A percentile compares a stretch with the other conserved stretches of the same genome.
phyloP scores from a whole-genome alignment of 2,329 filamentous ascomycete genomes.

The Byssothecium circinans region DNA sequence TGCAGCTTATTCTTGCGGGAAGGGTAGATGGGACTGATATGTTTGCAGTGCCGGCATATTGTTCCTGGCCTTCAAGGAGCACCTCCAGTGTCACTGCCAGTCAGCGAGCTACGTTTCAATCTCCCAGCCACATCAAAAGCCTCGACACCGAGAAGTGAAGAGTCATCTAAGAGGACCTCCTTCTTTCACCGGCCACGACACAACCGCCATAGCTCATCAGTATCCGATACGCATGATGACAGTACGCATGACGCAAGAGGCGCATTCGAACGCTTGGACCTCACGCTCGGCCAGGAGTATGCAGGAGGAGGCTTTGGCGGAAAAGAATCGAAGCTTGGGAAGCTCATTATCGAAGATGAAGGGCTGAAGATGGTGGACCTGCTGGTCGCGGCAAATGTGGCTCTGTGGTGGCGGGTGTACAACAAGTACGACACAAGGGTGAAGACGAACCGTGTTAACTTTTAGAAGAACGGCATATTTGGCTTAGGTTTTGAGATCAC shows the following conservation, averaged over 20 bases:
- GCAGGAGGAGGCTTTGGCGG: slow-evolving; percentile 86
- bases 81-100: slow-evolving; percentile 47
- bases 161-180: slow-evolving; percentile 38
- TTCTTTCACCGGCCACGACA: slow-evolving; percentile 37
- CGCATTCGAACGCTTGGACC: slow-evolving; percentile 60
- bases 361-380: slow-evolving; percentile 95
- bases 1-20: background rate
- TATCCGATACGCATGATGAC: slow-evolving; percentile 23
- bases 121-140: slow-evolving; percentile 61
- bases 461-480: background rate
- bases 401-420: slow-evolving; percentile 91
- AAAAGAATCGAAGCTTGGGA: slow-evolving; percentile 88
- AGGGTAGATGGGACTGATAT: slow-evolving; percentile 9
- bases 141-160: slow-evolving; percentile 35
- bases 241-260: slow-evolving; percentile 21
- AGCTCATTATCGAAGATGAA: slow-evolving; percentile 85
- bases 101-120: slow-evolving; percentile 91
- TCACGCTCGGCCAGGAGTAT: slow-evolving; percentile 77
- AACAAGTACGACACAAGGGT: slow-evolving; percentile 49
- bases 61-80: slow-evolving; percentile 53
- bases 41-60: slow-evolving; percentile 65
- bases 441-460: slow-evolving; percentile 8
- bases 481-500: background rate
- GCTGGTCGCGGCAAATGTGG: slow-evolving; percentile 86
- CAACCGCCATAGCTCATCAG: slow-evolving; percentile 31